phyloP scores from a whole-genome alignment of 1,284 basidiomycete genomes.

The Cystobasidium slooffiae region DNA sequence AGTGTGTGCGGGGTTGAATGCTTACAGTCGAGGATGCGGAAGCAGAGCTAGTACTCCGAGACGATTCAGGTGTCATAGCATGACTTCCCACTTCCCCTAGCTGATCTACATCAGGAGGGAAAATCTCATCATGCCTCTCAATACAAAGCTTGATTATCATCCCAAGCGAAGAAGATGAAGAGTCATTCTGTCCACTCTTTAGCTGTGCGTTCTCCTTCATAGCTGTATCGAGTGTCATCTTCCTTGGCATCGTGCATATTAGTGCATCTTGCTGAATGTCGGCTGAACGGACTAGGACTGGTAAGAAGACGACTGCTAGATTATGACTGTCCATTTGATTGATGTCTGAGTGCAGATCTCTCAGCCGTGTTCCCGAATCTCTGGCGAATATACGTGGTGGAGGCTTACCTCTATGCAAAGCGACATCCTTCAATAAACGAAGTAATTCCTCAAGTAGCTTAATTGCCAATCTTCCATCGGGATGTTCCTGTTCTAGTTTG shows the following conservation, averaged over 20 bases:
- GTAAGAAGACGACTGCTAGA: slow-evolving; percentile 49
- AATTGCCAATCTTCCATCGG: not conserved
- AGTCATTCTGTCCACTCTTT: not conserved
- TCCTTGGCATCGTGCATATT: slow-evolving; percentile 27
- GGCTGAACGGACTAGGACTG: slow-evolving; percentile 46
- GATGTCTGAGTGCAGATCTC: not conserved
- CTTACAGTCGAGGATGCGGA: not conserved
- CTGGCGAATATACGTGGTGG: not conserved
- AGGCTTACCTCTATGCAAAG: slow-evolving; percentile 17
- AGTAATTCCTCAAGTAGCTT: slow-evolving; percentile 41
- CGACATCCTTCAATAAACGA: slow-evolving; percentile 34
- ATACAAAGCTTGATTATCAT: slow-evolving; percentile 22
- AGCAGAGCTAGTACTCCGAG: not conserved
- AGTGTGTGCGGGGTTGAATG: not conserved
- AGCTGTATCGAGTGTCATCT: not conserved
- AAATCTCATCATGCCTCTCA: slow-evolving; percentile 5
- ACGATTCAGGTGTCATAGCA: not conserved
- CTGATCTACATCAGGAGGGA: not conserved
- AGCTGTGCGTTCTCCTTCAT: not conserved
- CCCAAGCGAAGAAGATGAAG: not conserved
- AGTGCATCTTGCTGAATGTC: slow-evolving; percentile 40
- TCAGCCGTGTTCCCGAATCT: not conserved
- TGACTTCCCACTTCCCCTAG: not conserved
- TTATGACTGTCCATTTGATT: slow-evolving; percentile 51
- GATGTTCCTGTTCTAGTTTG: slow-evolving; percentile 8